Conservation (phyloP, 768 basidiomycete genomes). For the Chiua virens region DNA sequence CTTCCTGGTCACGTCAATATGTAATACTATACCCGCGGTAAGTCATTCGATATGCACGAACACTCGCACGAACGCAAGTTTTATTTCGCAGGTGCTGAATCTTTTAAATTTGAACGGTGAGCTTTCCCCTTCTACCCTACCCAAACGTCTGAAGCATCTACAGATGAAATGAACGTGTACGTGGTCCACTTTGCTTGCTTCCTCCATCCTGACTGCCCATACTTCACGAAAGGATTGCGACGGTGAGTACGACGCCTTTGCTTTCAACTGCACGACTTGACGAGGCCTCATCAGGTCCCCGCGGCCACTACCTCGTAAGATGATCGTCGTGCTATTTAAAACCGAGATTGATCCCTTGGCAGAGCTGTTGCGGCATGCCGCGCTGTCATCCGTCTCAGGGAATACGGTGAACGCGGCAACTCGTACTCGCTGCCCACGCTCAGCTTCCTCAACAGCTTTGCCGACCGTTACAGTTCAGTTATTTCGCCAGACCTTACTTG, state of each 20-base stretch:
- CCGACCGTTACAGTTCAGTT: constrained; percentile 18
- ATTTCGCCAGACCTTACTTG: neutral
- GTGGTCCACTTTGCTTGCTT: neutral
- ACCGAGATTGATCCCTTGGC: constrained; percentile 5
- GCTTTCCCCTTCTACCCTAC: neutral
- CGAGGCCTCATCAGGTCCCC: constrained; percentile 44
- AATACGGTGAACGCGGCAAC: constrained; percentile 42
- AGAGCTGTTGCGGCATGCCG: constrained; percentile 55
- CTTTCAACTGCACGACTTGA: neutral
- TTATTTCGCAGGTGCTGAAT: constrained; percentile 21
- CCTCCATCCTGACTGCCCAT: constrained; percentile 1
- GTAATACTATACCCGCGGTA: constrained; percentile 68
- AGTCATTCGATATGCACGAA: constrained; percentile 18
- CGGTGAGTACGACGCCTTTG: constrained; percentile 10
- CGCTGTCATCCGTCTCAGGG: constrained; percentile 62
- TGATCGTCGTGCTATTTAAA: neutral
- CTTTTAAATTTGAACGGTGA: constrained; percentile 27
- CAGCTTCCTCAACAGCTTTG: constrained; percentile 19
- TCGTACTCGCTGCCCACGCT: constrained; percentile 19
- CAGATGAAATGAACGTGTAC: constrained; percentile 30
- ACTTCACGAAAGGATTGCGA: constrained; percentile 17
- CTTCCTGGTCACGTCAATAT: constrained; percentile 63
- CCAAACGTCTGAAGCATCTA: neutral
- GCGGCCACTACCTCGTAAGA: constrained; percentile 64
- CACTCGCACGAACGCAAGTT: neutral